These are phyloP conservation scores for Coprinellus micaceus DNA, from an alignment of 768 basidiomycete genomes.

Conservation along the genomic window DNA sequence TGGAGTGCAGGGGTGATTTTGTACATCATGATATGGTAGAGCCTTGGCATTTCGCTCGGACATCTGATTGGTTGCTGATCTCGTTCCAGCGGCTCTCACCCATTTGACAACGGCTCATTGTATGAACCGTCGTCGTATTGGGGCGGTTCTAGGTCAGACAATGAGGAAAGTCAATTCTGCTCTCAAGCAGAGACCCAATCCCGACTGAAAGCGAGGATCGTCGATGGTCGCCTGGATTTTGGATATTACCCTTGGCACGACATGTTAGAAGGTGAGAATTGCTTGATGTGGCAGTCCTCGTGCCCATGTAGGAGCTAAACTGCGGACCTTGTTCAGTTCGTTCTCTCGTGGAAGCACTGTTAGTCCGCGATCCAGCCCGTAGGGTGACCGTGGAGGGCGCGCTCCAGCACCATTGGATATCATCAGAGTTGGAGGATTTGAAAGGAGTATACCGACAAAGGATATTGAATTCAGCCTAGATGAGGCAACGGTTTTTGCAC, in stretches of 20 bases:
- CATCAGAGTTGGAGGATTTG: conserved; percentile 55
- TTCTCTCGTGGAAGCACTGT: conserved; percentile 53
- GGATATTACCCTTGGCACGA: conserved; percentile 49
- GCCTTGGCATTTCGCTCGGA: conserved; percentile 26
- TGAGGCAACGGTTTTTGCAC: background rate
- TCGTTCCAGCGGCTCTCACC: conserved; percentile 62
- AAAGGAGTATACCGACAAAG: conserved; percentile 58
- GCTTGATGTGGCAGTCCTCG: background rate
- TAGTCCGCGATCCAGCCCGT: conserved; percentile 51
- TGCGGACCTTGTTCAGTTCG: background rate
- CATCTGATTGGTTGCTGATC: background rate
- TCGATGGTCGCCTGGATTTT: conserved; percentile 60
- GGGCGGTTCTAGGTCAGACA: conserved; percentile 7
- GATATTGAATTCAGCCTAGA: conserved; percentile 24
- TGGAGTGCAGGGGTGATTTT: conserved; percentile 84
- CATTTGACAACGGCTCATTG: conserved; percentile 60
- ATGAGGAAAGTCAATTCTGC: background rate
- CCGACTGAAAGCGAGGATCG: conserved; percentile 62
- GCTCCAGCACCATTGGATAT: conserved; percentile 64
- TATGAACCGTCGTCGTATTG: conserved; percentile 31
- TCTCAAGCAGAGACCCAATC: conserved; percentile 5
- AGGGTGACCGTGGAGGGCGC: conserved; percentile 66
- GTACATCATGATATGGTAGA: conserved; percentile 81
- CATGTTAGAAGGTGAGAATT: conserved; percentile 56
- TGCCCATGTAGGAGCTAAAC: background rate